Percentiles rank a stretch among this genome's conserved stretches.
These are phyloP conservation scores for Mitragyna speciosa DNA, from an alignment of 257 asterid genomes.

Conservation along the genomic window DNA sequence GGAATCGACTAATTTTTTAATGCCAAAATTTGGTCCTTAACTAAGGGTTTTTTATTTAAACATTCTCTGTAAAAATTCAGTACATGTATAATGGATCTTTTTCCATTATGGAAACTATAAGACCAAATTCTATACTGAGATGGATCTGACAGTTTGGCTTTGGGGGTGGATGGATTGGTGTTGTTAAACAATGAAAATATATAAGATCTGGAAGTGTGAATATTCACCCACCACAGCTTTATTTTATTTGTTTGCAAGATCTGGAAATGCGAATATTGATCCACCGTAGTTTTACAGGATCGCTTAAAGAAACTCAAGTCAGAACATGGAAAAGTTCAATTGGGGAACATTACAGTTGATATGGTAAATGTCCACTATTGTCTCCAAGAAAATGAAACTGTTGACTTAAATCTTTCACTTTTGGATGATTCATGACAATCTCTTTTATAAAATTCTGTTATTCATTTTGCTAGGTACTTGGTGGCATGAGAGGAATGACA, in stretches of 20 bases:
- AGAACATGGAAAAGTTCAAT: slow-evolving; percentile 79
- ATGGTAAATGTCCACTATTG: slow-evolving; percentile 50
- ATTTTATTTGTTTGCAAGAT: neutral
- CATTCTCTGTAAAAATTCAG: neutral
- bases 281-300: slow-evolving; percentile 40
- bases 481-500: slow-evolving; percentile 99
- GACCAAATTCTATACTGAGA: neutral
- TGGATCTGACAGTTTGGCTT: neutral
- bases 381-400: neutral
- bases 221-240: neutral
- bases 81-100: neutral
- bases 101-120: neutral
- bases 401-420: neutral
- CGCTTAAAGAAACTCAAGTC: slow-evolving; percentile 75
- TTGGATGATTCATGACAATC: neutral
- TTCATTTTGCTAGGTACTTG: slow-evolving; percentile 65
- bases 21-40: neutral
- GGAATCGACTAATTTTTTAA: neutral
- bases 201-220: no score
- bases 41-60: neutral
- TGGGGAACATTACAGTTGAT: slow-evolving; percentile 84
- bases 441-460: slow-evolving; percentile 7
- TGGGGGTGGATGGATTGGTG: neutral
- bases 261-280: neutral
- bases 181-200: neutral